Conservation (phyloP, 2,329 filamentous ascomycete species). For the Cadophora malorum region DNA sequence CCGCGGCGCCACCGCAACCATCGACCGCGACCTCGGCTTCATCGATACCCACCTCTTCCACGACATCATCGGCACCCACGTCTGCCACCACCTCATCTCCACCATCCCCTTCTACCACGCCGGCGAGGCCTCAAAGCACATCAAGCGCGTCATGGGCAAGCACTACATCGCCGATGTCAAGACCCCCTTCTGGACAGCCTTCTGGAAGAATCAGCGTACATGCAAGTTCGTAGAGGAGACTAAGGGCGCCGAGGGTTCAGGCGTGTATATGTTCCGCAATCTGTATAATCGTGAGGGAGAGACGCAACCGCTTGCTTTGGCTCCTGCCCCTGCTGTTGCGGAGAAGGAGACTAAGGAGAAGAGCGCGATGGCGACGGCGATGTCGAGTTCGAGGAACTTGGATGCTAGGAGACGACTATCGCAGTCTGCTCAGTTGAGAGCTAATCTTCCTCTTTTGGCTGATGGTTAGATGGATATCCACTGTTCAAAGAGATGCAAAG, state of each 20-base stretch:
- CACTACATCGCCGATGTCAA: constrained; percentile 53
- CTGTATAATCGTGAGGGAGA: constrained; percentile 41
- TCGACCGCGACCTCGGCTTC: constrained; percentile 70
- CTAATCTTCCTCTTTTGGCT: constrained; percentile 41
- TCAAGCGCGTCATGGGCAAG: constrained; percentile 61
- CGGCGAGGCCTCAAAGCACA: constrained; percentile 62
- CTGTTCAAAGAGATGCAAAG: no score
- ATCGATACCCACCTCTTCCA: constrained; percentile 71
- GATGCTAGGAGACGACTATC: constrained; percentile 41
- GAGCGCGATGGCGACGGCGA: constrained; percentile 38
- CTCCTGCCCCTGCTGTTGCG: constrained; percentile 19
- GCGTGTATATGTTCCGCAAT: constrained; percentile 46
- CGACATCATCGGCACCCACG: constrained; percentile 69
- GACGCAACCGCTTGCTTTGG: constrained; percentile 35
- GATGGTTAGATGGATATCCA: constrained; percentile 35
- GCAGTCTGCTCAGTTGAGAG: constrained; percentile 40
- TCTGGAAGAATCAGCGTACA: constrained; percentile 44
- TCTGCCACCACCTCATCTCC: constrained; percentile 68
- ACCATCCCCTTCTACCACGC: constrained; percentile 67
- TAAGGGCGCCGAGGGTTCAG: constrained; percentile 43
- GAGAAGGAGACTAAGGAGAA: constrained; percentile 31
- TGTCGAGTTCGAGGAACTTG: constrained; percentile 39
- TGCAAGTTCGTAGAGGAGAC: constrained; percentile 47
- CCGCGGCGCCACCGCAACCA: constrained; percentile 65
- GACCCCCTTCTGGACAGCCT: constrained; percentile 46